A percentile compares a stretch with the other conserved stretches of the same genome.
Conservation (phyloP, 2,329 filamentous ascomycete species). For the Colletotrichum costaricense region DNA sequence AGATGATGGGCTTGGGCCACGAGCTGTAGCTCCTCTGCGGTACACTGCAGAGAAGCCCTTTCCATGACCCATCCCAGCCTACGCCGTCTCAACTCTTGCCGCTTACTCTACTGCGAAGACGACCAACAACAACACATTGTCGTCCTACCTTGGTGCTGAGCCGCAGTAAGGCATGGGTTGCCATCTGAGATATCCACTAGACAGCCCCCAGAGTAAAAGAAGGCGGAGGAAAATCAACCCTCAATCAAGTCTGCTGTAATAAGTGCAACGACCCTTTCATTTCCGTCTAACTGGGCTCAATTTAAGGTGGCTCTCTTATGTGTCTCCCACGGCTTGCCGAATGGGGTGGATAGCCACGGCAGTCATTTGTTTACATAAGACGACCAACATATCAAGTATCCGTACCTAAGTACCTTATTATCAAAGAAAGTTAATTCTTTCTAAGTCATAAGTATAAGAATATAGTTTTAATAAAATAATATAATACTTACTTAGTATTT, state of each 20-base stretch:
- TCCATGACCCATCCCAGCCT: background rate
- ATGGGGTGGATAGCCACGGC: background rate
- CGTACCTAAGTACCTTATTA: too few relatives aligned
- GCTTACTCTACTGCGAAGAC: background rate
- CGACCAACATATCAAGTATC: background rate
- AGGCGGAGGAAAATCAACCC: background rate
- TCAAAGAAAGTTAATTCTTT: too few relatives aligned
- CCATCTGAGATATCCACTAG: background rate
- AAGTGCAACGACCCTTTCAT: slow-evolving; percentile 14
- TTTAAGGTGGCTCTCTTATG: background rate
- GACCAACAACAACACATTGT: background rate
- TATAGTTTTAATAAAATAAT: too few relatives aligned
- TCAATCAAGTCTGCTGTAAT: background rate
- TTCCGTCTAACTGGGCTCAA: background rate
- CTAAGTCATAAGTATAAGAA: too few relatives aligned
- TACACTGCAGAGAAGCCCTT: background rate
- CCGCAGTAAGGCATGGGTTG: background rate
- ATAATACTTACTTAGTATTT: too few relatives aligned
- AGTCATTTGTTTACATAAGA: slow-evolving; percentile 15
- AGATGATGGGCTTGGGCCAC: background rate
- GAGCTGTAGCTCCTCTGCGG: background rate
- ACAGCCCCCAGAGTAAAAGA: background rate
- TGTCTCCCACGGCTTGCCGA: background rate
- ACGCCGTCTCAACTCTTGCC: background rate
- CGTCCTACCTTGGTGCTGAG: background rate